Percentiles rank a stretch among this genome's conserved stretches.
phyloP scores from a whole-genome alignment of 1,284 basidiomycete genomes.

The Naganishia cerealis region DNA sequence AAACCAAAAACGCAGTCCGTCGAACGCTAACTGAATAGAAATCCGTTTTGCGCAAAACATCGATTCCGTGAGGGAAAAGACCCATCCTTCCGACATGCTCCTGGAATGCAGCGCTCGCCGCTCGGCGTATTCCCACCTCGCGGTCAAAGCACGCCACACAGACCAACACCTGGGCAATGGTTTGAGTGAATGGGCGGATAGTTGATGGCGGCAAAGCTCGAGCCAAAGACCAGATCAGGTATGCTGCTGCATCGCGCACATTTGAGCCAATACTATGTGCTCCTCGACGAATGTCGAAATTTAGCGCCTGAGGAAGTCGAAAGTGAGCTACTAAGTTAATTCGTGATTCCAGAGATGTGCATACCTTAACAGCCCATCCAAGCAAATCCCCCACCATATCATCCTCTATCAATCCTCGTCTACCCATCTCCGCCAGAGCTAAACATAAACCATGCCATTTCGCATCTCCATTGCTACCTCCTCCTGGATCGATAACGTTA shows the following conservation, averaged over 20 bases:
- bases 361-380: conserved; percentile 74
- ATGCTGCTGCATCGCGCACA: conserved; percentile 91
- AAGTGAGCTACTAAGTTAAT: neutral
- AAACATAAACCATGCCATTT: conserved; percentile 96
- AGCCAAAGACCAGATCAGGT: conserved; percentile 91
- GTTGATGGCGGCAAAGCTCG: conserved; percentile 66
- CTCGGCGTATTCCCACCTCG: conserved; percentile 91
- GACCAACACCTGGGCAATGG: conserved; percentile 70
- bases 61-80: conserved; percentile 89
- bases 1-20: conserved; percentile 76
- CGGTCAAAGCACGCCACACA: conserved; percentile 84
- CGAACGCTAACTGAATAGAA: conserved; percentile 89
- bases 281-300: conserved; percentile 88
- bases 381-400: conserved; percentile 65
- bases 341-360: conserved; percentile 37
- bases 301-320: conserved; percentile 65
- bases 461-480: conserved; percentile 71
- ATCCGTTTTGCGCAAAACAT: conserved; percentile 85
- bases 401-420: conserved; percentile 69
- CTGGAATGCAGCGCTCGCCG: conserved; percentile 96
- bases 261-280: conserved; percentile 89
- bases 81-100: conserved; percentile 90
- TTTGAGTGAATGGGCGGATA: conserved; percentile 65
- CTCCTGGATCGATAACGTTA: conserved; percentile 50
- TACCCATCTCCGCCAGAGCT: conserved; percentile 85